Conservation (phyloP, 768 basidiomycete genomes). For the Amanita phalloides region DNA sequence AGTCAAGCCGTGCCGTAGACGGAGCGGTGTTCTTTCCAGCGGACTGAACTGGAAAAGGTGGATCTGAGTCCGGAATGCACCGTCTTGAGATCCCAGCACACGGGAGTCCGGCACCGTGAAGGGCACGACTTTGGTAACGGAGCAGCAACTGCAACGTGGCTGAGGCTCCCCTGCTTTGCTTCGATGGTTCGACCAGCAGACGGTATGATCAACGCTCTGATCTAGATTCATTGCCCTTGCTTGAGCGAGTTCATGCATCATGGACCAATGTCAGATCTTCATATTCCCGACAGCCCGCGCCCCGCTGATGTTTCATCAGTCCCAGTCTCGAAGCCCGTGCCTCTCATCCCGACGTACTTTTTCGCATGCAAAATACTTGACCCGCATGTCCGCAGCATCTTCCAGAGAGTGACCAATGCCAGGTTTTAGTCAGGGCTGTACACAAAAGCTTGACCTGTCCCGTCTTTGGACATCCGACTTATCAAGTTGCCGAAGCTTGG, state of each 20-base stretch:
- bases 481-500: background rate
- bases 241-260: background rate
- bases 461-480: background rate
- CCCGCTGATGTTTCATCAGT: background rate
- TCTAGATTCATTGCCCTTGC: background rate
- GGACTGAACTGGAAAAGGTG: background rate
- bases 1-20: background rate
- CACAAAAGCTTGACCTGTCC: background rate
- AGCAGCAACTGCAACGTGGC: background rate
- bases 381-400: background rate
- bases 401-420: background rate
- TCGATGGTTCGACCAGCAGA: background rate
- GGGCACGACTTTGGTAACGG: constrained; percentile 1
- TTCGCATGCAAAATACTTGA: background rate
- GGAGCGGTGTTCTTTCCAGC: background rate
- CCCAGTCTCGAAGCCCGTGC: background rate
- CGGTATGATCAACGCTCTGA: background rate
- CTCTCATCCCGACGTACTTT: background rate
- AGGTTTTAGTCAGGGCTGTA: background rate
- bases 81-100: background rate
- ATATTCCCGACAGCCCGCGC: background rate
- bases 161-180: background rate
- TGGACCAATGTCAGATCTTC: background rate
- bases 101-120: background rate
- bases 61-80: background rate